Percentiles rank a stretch among this genome's conserved stretches.
phyloP scores from a whole-genome alignment of 2,329 filamentous ascomycete species.

The Helminthosporium solani region DNA sequence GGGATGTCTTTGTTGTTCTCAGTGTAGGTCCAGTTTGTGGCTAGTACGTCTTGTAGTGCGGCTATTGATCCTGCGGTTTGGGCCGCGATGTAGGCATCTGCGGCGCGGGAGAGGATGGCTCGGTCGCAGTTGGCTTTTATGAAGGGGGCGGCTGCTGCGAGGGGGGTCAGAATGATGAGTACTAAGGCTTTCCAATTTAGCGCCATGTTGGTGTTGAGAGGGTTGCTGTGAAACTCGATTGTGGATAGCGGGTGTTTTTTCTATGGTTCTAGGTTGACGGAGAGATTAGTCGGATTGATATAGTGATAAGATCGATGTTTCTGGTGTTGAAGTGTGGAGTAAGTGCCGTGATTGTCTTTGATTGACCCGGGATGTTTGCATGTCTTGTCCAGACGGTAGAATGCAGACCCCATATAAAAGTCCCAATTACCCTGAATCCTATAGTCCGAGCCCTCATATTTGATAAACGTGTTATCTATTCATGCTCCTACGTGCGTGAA shows the following conservation, averaged over 20 bases:
- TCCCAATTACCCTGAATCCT: background rate
- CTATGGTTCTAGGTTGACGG: too few species aligned
- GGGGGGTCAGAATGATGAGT: background rate
- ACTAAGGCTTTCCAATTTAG: background rate
- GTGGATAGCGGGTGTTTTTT: background rate
- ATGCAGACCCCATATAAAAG: slow-evolving; percentile 15
- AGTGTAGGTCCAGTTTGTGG: slow-evolving; percentile 14
- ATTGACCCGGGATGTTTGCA: slow-evolving; percentile 10
- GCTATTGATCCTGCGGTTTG: slow-evolving; percentile 16
- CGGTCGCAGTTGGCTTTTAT: slow-evolving; percentile 8
- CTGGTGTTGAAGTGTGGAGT: background rate
- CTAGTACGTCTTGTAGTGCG: slow-evolving; percentile 8
- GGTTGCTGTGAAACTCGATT: background rate
- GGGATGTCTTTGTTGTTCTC: slow-evolving; percentile 21
- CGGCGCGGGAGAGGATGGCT: slow-evolving; percentile 9
- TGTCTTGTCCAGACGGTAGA: slow-evolving; percentile 10
- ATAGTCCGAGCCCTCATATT: too few species aligned
- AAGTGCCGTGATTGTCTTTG: slow-evolving; percentile 15
- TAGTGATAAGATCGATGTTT: background rate
- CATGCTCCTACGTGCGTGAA: too few species aligned
- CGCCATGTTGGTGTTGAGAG: background rate
- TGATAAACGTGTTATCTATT: too few species aligned
- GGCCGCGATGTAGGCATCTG: slow-evolving; percentile 19
- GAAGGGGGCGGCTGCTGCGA: slow-evolving; percentile 4
- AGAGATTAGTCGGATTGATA: background rate